Conservation (phyloP, 2,329 filamentous ascomycete genomes). For the Talaromyces sp. region DNA sequence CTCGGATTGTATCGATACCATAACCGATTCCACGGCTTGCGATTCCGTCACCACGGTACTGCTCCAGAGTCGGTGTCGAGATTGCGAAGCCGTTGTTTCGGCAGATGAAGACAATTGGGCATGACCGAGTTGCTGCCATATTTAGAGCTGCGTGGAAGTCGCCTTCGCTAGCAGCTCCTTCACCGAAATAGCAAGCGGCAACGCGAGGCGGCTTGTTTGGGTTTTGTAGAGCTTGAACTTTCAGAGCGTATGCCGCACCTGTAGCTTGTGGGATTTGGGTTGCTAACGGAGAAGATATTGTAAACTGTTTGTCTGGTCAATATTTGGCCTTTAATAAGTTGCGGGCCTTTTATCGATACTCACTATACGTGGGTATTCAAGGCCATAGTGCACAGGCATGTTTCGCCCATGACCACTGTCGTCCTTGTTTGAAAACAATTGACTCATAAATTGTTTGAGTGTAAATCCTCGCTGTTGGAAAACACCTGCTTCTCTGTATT, state of each 20-base stretch:
- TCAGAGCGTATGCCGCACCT: conserved; percentile 81
- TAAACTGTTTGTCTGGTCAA: conserved; percentile 52
- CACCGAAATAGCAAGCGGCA: conserved; percentile 81
- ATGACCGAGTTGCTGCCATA: conserved; percentile 82
- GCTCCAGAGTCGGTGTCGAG: conserved; percentile 80
- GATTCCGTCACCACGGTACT: conserved; percentile 88
- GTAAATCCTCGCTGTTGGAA: conserved; percentile 85
- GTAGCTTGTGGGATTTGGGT: conserved; percentile 86
- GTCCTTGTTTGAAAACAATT: conserved; percentile 80
- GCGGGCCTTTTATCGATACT: conserved; percentile 22
- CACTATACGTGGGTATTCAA: conserved; percentile 75
- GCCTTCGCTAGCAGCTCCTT: conserved; percentile 83
- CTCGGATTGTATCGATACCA: conserved; percentile 86
- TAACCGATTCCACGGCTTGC: conserved; percentile 82
- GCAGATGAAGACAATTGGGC: conserved; percentile 83
- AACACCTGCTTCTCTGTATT: conserved; percentile 90
- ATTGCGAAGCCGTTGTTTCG: conserved; percentile 92
- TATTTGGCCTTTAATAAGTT: neutral
- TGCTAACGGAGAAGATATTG: conserved; percentile 77
- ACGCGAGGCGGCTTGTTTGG: conserved; percentile 62
- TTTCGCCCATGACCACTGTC: conserved; percentile 79
- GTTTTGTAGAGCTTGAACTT: conserved; percentile 69
- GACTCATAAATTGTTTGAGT: conserved; percentile 86
- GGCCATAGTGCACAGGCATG: conserved; percentile 97
- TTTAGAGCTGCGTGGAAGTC: conserved; percentile 90